Evolutionary conservation across 2,329 filamentous ascomycete species (phyloP), one percentile per base, ranked within the genome.

Genomic region (Cordyceps fumosorosea): DNA sequence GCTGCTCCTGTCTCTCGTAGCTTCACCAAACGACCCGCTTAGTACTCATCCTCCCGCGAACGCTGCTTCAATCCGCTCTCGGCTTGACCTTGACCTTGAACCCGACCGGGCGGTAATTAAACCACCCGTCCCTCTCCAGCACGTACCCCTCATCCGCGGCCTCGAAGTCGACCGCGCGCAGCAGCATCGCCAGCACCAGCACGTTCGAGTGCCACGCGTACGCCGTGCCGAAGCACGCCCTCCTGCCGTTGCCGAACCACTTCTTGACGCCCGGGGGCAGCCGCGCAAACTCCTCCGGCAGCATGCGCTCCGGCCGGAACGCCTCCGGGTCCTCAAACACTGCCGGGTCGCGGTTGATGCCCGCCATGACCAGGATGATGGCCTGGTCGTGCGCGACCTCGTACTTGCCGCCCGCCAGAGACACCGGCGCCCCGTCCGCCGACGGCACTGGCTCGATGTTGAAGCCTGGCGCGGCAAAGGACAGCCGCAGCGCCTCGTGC

Each of bases 401-500:
- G 68, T 82, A 82, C 66, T 78, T 80, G 48, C 80, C 80, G 1
- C 78, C 78, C 0, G 66, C 78, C 0, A 82, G 70, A 3, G 80
- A 73, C 20, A 84, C 69, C 0, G 84, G 80, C 0, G 69, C 72
- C 69, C 75, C 77, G 65, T 77, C 73, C 7, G 68, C 69, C 6
- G 71, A 70, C 2, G 75, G 71, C 45, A 73, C 69, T 2, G 80
- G 79, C 71, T 82, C 80, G 60, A 82, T 78, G 72, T 82, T 82
- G 73, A 85, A 82, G 0, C 80, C 77, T 1, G 83, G 82, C 0
- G 83, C 81, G 0, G 82, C 77, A 37, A 78, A 80, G 0, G 78
- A 79, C 2, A 86, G 77, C 0, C 84, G 80, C 8, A 86, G 73
- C 0, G 81, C 76, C 69, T 86, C 82, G 57, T 80, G 78, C 29